Evolutionary conservation across 331 rosid genomes (phyloP).

Genomic region (Malus hybrid): DNA sequence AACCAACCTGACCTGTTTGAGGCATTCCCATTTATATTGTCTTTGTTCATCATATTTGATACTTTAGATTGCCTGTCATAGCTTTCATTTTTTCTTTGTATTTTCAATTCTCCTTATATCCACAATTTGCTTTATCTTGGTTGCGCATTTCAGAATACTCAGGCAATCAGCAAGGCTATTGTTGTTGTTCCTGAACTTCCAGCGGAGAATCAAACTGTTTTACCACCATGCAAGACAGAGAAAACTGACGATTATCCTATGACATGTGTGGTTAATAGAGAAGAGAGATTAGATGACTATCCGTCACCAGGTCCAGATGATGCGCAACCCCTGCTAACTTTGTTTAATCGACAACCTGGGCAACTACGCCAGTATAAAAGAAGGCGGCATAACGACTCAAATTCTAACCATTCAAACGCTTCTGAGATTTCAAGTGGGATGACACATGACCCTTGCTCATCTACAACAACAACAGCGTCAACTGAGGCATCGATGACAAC

Average conservation of each 20-base stretch:
- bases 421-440: conserved; percentile 54
- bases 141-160: conserved; percentile 54
- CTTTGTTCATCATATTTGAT: neutral
- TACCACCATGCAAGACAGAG: conserved; percentile 70
- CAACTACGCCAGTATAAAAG: conserved; percentile 63
- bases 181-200: conserved; percentile 57
- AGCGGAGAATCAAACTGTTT: conserved; percentile 40
- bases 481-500: conserved; percentile 24
- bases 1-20: neutral
- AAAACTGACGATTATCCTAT: conserved; percentile 51
- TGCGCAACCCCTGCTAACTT: conserved; percentile 30
- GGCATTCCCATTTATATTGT: neutral
- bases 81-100: neutral
- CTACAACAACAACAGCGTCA: conserved; percentile 57
- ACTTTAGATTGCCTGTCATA: neutral
- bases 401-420: conserved; percentile 43
- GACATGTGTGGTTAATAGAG: conserved; percentile 30
- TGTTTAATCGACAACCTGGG: conserved; percentile 54
- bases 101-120: neutral
- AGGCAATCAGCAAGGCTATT: conserved; percentile 36
- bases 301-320: conserved; percentile 24
- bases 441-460: conserved; percentile 66
- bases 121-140: neutral
- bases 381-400: conserved; percentile 46
- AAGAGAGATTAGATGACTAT: conserved; percentile 58